A percentile compares a stretch with the other conserved stretches of the same genome.
Conservation (phyloP, 495 filamentous ascomycete genomes). For the Aspergillus diversus region DNA sequence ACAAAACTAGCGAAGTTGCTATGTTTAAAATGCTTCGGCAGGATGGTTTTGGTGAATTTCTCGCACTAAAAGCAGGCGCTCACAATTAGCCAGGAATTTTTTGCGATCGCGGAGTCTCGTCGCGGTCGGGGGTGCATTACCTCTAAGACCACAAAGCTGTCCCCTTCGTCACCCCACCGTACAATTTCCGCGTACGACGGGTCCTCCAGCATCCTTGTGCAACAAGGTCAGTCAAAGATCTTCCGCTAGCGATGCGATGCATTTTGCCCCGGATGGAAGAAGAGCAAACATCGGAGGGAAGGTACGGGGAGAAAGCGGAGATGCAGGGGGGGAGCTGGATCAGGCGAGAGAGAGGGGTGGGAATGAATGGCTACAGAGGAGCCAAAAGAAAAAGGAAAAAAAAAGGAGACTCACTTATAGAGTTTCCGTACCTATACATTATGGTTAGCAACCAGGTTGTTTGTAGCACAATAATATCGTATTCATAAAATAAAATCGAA, state of each 20-base stretch:
- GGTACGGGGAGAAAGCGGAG: slow-evolving; percentile 15
- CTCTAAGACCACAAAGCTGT: slow-evolving; percentile 97
- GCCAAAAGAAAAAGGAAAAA: slow-evolving; percentile 23
- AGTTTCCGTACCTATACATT: slow-evolving; percentile 86
- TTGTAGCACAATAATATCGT: slow-evolving; percentile 15
- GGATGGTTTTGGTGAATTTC: slow-evolving; percentile 95
- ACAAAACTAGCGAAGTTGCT: slow-evolving; percentile 99
- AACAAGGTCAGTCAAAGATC: slow-evolving; percentile 17
- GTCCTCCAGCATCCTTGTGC: slow-evolving; percentile 90
- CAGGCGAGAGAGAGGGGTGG: slow-evolving; percentile 15
- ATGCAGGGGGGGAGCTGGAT: slow-evolving; percentile 12
- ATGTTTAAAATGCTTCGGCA: slow-evolving; percentile 99
- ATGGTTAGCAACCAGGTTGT: slow-evolving; percentile 33
- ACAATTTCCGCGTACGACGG: slow-evolving; percentile 90
- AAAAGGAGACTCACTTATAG: slow-evolving; percentile 75
- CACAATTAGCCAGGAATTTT: slow-evolving; percentile 10
- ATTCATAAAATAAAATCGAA: slow-evolving; percentile 7
- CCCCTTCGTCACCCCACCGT: slow-evolving; percentile 90
- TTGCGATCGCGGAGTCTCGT: slow-evolving; percentile 12
- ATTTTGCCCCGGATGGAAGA: not conserved
- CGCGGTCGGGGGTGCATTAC: slow-evolving; percentile 50
- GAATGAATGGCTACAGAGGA: slow-evolving; percentile 11
- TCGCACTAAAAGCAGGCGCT: slow-evolving; percentile 68
- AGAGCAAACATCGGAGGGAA: slow-evolving; percentile 14
- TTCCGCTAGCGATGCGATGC: not conserved